These are phyloP conservation scores for Microdochium nivale DNA, from an alignment of 2,329 filamentous ascomycete genomes.

Conservation along the genomic window DNA sequence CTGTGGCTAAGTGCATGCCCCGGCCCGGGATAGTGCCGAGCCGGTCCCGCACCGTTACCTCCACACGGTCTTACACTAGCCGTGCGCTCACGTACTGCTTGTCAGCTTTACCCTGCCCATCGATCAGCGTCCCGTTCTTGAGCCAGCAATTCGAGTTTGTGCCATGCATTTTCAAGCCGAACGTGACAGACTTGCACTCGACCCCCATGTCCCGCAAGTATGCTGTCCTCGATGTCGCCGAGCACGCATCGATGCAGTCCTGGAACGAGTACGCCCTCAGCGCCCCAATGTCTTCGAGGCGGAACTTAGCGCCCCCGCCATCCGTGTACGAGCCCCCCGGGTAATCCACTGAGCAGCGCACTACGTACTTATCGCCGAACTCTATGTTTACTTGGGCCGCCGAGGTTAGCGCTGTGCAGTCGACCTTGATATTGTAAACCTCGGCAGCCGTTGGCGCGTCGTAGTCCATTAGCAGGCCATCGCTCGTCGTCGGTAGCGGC, in stretches of 20 bases:
- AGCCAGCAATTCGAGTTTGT: not conserved
- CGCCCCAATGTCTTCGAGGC: not conserved
- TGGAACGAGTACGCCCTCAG: not conserved
- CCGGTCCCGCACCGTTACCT: too few species aligned
- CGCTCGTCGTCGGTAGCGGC: not conserved
- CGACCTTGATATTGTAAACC: not conserved
- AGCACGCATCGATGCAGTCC: not conserved
- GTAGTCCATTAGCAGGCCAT: not conserved
- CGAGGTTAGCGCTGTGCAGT: not conserved
- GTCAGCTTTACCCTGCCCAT: too few species aligned
- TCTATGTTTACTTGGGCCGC: not conserved
- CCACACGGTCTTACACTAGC: too few species aligned
- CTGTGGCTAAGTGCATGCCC: too few species aligned
- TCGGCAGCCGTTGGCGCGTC: not conserved
- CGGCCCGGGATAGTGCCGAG: too few species aligned
- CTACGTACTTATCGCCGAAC: not conserved
- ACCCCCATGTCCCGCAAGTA: not conserved
- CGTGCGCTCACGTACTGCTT: too few species aligned
- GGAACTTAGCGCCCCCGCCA: not conserved
- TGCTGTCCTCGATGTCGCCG: not conserved
- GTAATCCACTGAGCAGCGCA: not conserved
- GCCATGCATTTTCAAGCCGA: not conserved
- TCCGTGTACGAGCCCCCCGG: not conserved
- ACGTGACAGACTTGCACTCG: not conserved
- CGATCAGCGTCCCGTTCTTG: not conserved